Evolutionary conservation across 164 flowering plant genomes (phyloP).

Genomic region (Taxillus chinensis): DNA sequence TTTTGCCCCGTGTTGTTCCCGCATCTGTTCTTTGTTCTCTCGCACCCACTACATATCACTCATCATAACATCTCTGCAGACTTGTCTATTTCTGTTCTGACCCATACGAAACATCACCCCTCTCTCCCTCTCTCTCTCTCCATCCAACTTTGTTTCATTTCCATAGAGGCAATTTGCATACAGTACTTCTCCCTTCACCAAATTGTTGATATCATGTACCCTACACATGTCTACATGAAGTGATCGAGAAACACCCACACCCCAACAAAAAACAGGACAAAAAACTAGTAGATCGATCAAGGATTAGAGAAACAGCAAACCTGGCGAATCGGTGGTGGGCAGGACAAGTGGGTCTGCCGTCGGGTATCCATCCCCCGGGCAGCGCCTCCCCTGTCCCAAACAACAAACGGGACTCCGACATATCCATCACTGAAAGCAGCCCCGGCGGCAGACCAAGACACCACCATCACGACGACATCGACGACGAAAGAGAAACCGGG

Average conservation of each 20-base stretch:
- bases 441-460: slow-evolving; percentile 8
- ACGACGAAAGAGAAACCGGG: slow-evolving; percentile 29
- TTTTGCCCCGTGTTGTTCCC: too few relatives aligned
- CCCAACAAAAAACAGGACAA: too few relatives aligned
- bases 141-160: slow-evolving; percentile 1
- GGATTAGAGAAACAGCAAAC: slow-evolving; percentile 4
- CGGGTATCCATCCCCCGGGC: slow-evolving; percentile 23
- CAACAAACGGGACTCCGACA: not conserved
- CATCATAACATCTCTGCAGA: not conserved
- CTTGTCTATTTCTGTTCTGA: not conserved
- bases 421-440: slow-evolving; percentile 3
- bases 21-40: slow-evolving; percentile 5
- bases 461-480: slow-evolving; percentile 9
- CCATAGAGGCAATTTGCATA: slow-evolving; percentile 10
- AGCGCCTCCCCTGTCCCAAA: slow-evolving; percentile 11
- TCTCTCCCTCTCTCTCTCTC: slow-evolving; percentile 1
- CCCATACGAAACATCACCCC: too few relatives aligned
- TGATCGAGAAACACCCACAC: too few relatives aligned
- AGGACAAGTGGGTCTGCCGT: slow-evolving; percentile 21
- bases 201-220: not conserved
- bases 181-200: slow-evolving; percentile 5
- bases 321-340: slow-evolving; percentile 44
- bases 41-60: not conserved
- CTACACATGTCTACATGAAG: not conserved
- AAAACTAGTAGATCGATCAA: not conserved